These are phyloP conservation scores for Hibiscus tridactylites DNA, from an alignment of 345 rosid species.

Conservation along the genomic window DNA sequence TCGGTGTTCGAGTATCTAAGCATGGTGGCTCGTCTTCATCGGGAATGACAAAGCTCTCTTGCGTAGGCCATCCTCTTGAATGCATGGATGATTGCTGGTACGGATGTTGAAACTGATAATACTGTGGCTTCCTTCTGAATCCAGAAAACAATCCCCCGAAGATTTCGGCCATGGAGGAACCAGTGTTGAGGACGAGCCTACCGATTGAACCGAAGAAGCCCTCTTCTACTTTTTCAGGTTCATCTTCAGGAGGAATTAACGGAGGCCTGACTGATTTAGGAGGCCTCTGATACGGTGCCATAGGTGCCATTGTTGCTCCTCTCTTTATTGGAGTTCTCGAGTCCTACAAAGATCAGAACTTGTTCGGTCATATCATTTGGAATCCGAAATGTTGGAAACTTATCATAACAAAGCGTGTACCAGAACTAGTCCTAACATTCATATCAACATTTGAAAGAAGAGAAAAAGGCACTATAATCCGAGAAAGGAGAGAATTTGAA, in stretches of 20 bases:
- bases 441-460: not conserved
- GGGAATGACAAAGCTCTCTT: slow-evolving; percentile 72
- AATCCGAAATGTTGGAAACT: not conserved
- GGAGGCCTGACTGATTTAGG: slow-evolving; percentile 59
- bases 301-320: slow-evolving; percentile 39
- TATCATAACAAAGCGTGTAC: not conserved
- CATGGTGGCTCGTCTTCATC: slow-evolving; percentile 75
- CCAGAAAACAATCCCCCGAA: slow-evolving; percentile 39
- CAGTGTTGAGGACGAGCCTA: slow-evolving; percentile 57
- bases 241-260: slow-evolving; percentile 57
- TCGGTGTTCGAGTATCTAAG: slow-evolving; percentile 43
- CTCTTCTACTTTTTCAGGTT: slow-evolving; percentile 51
- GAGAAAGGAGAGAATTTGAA: not conserved
- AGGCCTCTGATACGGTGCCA: slow-evolving; percentile 64
- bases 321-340: slow-evolving; percentile 34
- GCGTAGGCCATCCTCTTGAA: slow-evolving; percentile 58
- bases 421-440: not conserved
- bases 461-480: not conserved
- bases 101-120: slow-evolving; percentile 34
- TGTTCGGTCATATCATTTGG: not conserved
- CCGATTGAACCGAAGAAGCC: slow-evolving; percentile 70
- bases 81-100: slow-evolving; percentile 29
- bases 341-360: slow-evolving; percentile 27
- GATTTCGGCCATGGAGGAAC: slow-evolving; percentile 57
- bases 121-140: slow-evolving; percentile 33